These are phyloP conservation scores for Clonostachys rhizophaga DNA, from an alignment of 2,329 filamentous ascomycete species.

Conservation along the genomic window DNA sequence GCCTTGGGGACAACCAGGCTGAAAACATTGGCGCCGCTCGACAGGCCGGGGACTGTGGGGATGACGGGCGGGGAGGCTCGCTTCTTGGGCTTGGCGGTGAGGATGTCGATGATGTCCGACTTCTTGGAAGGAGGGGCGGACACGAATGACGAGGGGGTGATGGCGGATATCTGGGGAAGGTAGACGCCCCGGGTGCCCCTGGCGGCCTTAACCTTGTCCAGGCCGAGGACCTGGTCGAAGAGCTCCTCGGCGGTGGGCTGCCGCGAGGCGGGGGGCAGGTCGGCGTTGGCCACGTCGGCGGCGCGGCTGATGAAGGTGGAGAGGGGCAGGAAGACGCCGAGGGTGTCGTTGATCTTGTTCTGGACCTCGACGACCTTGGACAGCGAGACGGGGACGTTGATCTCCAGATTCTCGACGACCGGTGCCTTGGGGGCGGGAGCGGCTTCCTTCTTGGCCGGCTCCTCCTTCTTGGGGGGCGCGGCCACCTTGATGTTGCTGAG, in stretches of 20 bases:
- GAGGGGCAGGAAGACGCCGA: constrained; percentile 78
- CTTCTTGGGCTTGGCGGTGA: constrained; percentile 38
- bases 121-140: constrained; percentile 21
- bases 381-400: constrained; percentile 76
- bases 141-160: constrained; percentile 39
- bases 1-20: constrained; percentile 72
- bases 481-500: constrained; percentile 92
- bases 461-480: constrained; percentile 31
- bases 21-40: constrained; percentile 68
- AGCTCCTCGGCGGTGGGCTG: constrained; percentile 71
- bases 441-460: constrained; percentile 28
- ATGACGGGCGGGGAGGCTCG: constrained; percentile 18
- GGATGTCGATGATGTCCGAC: constrained; percentile 78
- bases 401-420: constrained; percentile 42
- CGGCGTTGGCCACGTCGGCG: constrained; percentile 81
- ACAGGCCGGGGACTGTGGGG: constrained; percentile 37
- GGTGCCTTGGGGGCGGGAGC: constrained; percentile 19
- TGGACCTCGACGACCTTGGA: constrained; percentile 75
- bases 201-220: constrained; percentile 41
- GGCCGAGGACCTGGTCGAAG: constrained; percentile 82
- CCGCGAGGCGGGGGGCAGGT: constrained; percentile 65
- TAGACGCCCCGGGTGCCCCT: constrained; percentile 58
- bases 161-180: constrained; percentile 63
- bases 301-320: constrained; percentile 85
- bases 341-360: constrained; percentile 69